A percentile compares a stretch with the other conserved stretches of the same genome.
These are phyloP conservation scores for Miscanthus lutarioriparius DNA, from an alignment of 176 grass and related monocot genomes.

Conservation along the genomic window DNA sequence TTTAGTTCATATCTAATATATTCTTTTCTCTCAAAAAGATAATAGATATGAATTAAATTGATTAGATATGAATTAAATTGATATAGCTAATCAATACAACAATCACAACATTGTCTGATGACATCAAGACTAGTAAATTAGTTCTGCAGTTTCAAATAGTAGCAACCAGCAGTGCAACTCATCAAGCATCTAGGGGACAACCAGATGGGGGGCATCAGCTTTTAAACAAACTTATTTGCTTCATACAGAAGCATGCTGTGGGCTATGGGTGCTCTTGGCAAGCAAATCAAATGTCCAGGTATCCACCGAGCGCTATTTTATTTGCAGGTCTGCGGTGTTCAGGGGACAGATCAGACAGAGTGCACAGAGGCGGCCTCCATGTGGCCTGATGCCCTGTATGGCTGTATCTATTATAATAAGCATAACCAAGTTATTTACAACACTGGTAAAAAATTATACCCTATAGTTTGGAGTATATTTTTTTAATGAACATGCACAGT, in stretches of 20 bases:
- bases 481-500: not conserved
- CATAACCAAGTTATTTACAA: slow-evolving; percentile 10
- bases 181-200: slow-evolving; percentile 14
- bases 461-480: slow-evolving; percentile 7
- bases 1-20: too few species aligned
- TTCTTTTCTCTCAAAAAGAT: too few species aligned
- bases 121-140: slow-evolving; percentile 4
- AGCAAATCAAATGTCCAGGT: slow-evolving; percentile 19
- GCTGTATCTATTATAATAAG: slow-evolving; percentile 27
- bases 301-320: slow-evolving; percentile 32
- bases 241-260: slow-evolving; percentile 44
- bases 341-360: slow-evolving; percentile 29
- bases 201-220: not conserved
- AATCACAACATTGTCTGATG: not conserved
- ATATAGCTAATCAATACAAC: slow-evolving; percentile 2
- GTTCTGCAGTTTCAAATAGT: slow-evolving; percentile 8
- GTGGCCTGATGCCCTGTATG: slow-evolving; percentile 30
- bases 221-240: slow-evolving; percentile 35
- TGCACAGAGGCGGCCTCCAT: slow-evolving; percentile 37
- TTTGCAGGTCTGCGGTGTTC: slow-evolving; percentile 38
- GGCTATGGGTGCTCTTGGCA: slow-evolving; percentile 20
- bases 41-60: slow-evolving; percentile 1
- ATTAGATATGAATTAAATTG: slow-evolving; percentile 5
- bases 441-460: not conserved
- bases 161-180: not conserved